Percentiles rank a stretch among this genome's conserved stretches.
These are phyloP conservation scores for Clitocybe nebularis DNA, from an alignment of 1,284 basidiomycete species.

Conservation along the genomic window DNA sequence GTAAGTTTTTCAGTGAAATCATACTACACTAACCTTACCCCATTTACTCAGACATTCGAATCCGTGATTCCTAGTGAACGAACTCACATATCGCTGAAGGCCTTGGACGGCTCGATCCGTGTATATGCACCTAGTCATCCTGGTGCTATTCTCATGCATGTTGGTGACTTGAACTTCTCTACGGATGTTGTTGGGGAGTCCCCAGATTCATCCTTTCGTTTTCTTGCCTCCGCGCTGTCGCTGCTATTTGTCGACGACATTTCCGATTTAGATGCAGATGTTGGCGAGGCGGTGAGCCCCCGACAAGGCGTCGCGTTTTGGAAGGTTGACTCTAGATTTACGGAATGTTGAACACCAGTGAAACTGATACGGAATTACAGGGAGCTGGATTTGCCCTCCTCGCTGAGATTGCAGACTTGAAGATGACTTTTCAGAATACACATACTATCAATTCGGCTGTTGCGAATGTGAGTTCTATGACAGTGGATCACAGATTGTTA, in stretches of 20 bases:
- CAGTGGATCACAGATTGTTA: neutral
- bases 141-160: slow-evolving; percentile 63
- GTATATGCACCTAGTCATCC: slow-evolving; percentile 54
- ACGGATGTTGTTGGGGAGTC: slow-evolving; percentile 73
- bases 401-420: slow-evolving; percentile 52
- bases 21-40: slow-evolving; percentile 3
- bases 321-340: slow-evolving; percentile 56
- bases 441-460: slow-evolving; percentile 30
- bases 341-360: neutral
- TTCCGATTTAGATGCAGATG: slow-evolving; percentile 32
- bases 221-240: slow-evolving; percentile 45
- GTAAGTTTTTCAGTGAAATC: slow-evolving; percentile 47
- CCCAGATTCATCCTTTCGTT: slow-evolving; percentile 47
- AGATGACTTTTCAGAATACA: slow-evolving; percentile 36
- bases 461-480: neutral
- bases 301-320: slow-evolving; percentile 49
- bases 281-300: slow-evolving; percentile 16
- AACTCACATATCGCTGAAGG: slow-evolving; percentile 63
- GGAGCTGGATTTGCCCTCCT: slow-evolving; percentile 64
- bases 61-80: slow-evolving; percentile 89
- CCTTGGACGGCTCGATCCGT: slow-evolving; percentile 71
- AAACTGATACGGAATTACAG: slow-evolving; percentile 28
- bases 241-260: slow-evolving; percentile 67
- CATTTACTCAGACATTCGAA: slow-evolving; percentile 72
- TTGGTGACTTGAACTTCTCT: slow-evolving; percentile 63